These are phyloP conservation scores for Epichloe uncinata DNA, from an alignment of 2,329 filamentous ascomycete species.

Conservation along the genomic window DNA sequence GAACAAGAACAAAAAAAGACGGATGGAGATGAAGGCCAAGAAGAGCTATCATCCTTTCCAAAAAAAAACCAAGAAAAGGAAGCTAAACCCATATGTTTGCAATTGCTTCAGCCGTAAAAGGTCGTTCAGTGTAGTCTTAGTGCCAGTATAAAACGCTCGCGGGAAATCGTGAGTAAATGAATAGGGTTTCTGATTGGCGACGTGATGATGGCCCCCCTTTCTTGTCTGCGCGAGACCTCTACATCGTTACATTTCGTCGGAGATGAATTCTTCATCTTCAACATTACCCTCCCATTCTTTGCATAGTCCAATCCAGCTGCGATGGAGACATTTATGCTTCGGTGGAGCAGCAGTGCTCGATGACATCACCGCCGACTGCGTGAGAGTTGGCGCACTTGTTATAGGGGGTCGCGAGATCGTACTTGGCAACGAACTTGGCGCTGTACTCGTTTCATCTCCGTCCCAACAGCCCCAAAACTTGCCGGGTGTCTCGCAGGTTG, in stretches of 20 bases:
- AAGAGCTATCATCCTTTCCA: no score
- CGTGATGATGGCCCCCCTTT: no score
- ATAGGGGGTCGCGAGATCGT: constrained; percentile 12
- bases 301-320: constrained; percentile 30
- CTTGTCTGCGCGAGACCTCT: no score
- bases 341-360: constrained; percentile 13
- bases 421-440: neutral
- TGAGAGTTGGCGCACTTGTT: constrained; percentile 18
- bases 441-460: constrained; percentile 16
- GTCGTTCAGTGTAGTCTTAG: no score
- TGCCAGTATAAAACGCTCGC: no score
- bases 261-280: constrained; percentile 10
- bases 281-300: constrained; percentile 21
- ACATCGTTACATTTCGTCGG: constrained; percentile 19
- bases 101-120: no score
- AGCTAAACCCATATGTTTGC: no score
- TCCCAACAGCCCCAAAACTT: constrained; percentile 45
- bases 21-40: neutral
- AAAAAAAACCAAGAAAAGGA: no score
- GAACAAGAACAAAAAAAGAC: neutral
- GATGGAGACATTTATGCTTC: constrained; percentile 20
- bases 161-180: no score
- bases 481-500: constrained; percentile 37
- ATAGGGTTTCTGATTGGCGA: no score
- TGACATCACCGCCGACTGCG: constrained; percentile 16